These are phyloP conservation scores for Scedosporium dehoogii DNA, from an alignment of 2,329 filamentous ascomycete genomes.

Conservation along the genomic window DNA sequence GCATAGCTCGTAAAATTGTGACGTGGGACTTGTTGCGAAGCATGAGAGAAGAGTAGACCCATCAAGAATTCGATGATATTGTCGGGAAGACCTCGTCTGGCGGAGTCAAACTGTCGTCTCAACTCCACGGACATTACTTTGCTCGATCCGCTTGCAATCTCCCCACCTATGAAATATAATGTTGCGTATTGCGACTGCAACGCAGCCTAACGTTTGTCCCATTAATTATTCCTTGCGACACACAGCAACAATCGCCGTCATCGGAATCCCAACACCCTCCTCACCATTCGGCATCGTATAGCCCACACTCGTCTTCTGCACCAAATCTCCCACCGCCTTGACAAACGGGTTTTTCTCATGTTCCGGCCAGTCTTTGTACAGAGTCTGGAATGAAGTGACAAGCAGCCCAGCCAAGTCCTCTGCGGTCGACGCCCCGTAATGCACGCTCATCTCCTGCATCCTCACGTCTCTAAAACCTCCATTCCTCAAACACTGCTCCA, in stretches of 20 bases:
- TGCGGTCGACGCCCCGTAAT: conserved; percentile 4
- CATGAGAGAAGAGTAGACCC: no score
- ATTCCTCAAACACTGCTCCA: not conserved
- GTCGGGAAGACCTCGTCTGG: no score
- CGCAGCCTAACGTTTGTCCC: no score
- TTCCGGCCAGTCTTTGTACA: conserved; percentile 6
- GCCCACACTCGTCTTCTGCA: not conserved
- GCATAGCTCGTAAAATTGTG: no score
- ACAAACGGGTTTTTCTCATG: conserved; percentile 6
- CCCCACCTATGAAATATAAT: no score
- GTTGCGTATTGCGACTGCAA: no score
- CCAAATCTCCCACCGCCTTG: not conserved
- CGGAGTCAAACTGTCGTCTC: no score
- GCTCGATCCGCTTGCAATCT: no score
- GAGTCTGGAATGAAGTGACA: not conserved
- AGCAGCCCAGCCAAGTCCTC: conserved; percentile 3
- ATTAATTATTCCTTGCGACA: conserved; percentile 5
- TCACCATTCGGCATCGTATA: not conserved
- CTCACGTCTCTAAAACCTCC: conserved; percentile 8
- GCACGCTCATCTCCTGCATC: not conserved
- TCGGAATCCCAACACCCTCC: conserved; percentile 4
- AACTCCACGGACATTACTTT: no score
- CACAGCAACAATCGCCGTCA: conserved; percentile 9
- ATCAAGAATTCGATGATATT: no score
- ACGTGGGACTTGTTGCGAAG: no score